phyloP scores from a whole-genome alignment of 2,329 filamentous ascomycete species.

The Ramularia endophylla region DNA sequence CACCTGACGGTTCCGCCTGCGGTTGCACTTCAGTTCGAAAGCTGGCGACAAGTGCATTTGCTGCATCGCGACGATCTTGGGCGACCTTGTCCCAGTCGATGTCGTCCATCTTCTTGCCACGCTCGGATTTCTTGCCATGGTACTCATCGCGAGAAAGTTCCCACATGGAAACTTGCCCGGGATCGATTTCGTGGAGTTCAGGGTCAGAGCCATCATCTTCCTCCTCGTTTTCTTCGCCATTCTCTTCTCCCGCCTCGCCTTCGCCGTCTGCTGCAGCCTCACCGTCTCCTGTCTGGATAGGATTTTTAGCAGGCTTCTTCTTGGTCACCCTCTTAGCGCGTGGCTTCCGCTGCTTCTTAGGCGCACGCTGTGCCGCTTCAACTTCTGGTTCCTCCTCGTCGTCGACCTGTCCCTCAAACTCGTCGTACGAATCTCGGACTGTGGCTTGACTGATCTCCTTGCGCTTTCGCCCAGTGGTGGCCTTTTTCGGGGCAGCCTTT shows the following conservation, averaged over 20 bases:
- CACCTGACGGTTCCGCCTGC: conserved; percentile 6
- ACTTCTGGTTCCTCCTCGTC: conserved; percentile 1
- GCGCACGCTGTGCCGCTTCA: not conserved
- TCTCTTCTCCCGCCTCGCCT: not conserved
- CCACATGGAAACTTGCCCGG: conserved; percentile 62
- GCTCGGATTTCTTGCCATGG: conserved; percentile 64
- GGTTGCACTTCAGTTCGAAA: conserved; percentile 5
- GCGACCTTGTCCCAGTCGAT: conserved; percentile 54
- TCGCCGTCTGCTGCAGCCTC: conserved; percentile 1
- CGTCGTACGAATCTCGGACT: conserved; percentile 17
- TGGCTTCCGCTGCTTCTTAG: conserved; percentile 8
- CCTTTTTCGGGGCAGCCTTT: conserved; percentile 1
- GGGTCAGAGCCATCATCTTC: conserved; percentile 24
- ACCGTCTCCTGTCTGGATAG: not conserved
- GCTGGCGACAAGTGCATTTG: conserved; percentile 25
- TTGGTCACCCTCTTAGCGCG: conserved; percentile 3
- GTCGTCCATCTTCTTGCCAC: conserved; percentile 65
- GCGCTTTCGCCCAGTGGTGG: conserved; percentile 1
- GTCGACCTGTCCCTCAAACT: conserved; percentile 7
- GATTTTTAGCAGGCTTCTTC: not conserved
- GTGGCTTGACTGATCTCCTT: conserved; percentile 13
- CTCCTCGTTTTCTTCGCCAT: conserved; percentile 5
- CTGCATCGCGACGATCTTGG: conserved; percentile 34
- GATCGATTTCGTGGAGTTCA: conserved; percentile 51
- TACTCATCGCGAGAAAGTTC: conserved; percentile 59